Evolutionary conservation across 208 protist genomes (phyloP).

Genomic region (Polymyxa betae): DNA sequence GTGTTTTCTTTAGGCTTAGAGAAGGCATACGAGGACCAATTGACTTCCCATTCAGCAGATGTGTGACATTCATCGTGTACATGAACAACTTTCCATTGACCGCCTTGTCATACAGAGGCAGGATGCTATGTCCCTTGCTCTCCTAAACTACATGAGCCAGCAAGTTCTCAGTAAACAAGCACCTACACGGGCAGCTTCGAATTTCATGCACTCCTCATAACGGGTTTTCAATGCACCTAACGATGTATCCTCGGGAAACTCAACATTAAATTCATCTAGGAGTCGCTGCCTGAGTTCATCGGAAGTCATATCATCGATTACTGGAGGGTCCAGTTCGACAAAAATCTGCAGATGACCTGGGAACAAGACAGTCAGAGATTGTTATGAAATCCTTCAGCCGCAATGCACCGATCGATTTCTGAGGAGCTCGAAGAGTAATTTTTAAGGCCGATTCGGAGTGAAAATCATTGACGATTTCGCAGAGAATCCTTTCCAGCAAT

Average conservation of each 20-base stretch:
- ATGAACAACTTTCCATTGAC: not conserved
- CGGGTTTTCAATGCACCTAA: not conserved
- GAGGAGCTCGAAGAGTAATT: conserved; percentile 8
- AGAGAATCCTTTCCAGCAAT: conserved; percentile 16
- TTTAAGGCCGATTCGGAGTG: not conserved
- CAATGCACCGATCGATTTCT: not conserved
- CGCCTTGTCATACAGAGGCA: conserved; percentile 25
- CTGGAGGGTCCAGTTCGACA: conserved; percentile 47
- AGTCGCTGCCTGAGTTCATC: not conserved
- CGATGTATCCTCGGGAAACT: not conserved
- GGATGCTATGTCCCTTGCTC: too few species aligned
- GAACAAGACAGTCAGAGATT: not conserved
- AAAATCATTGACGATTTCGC: conserved; percentile 40
- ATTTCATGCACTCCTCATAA: not conserved
- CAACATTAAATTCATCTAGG: not conserved
- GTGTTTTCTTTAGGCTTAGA: not conserved
- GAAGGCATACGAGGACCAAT: not conserved
- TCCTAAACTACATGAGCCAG: not conserved
- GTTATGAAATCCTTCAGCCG: not conserved
- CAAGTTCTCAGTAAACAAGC: not conserved
- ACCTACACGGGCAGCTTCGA: not conserved
- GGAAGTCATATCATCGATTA: not conserved
- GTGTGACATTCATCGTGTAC: not conserved
- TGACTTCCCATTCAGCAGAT: not conserved
- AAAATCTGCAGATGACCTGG: conserved; percentile 13